Evolutionary conservation across 768 basidiomycete species (phyloP), one percentile per base, ranked within the genome.

Genomic region (Phylloporus sp.): DNA sequence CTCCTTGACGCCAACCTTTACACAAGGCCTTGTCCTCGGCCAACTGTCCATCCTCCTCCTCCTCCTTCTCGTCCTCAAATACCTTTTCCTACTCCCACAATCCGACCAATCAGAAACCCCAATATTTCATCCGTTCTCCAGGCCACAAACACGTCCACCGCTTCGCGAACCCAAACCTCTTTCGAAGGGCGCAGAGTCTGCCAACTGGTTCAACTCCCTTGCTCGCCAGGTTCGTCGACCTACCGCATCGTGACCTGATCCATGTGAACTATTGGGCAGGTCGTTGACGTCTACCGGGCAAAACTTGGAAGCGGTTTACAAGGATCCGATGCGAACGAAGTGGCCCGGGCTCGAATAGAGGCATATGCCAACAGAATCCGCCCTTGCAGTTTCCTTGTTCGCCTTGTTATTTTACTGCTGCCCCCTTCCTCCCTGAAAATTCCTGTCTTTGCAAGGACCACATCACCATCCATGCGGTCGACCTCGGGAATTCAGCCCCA

Each of bases 1-100:
- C 56, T 82, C 83, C 28, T 72, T 90, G 34, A 81, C 86, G 56
- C 89, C 86, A 18, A 93, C 90, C 1, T 99, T 99, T 69, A 96
- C 94, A 1, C 94, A 97, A 63, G 95, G 95, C 14, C 79, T 99
- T 28, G 72, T 99, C 31, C 69, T 97, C 35, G 95, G 95, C 46
- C 95, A 98, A 66, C 74, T 90, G 18, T 94, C 92, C 21, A 84
- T 99, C 57, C 72, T 91, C 35, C 59, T 86, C 41, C 75, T 94
- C 38, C 76, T 90, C 23, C 75, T 74, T 38, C 70, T 93, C 52
- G 79, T 99, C 62, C 81, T 99, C 68, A 89, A 90, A 62, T 98
- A 96, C 70, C 82, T 98, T 46, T 96, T 99, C 62, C 84, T 99
- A 52, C 90, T 96, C 57, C 81, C 88, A 6, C 74, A 80, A 22